Base-by-base conservation (phyloP, 345 rosid genomes). In the Eucalyptus marginata region DNA sequence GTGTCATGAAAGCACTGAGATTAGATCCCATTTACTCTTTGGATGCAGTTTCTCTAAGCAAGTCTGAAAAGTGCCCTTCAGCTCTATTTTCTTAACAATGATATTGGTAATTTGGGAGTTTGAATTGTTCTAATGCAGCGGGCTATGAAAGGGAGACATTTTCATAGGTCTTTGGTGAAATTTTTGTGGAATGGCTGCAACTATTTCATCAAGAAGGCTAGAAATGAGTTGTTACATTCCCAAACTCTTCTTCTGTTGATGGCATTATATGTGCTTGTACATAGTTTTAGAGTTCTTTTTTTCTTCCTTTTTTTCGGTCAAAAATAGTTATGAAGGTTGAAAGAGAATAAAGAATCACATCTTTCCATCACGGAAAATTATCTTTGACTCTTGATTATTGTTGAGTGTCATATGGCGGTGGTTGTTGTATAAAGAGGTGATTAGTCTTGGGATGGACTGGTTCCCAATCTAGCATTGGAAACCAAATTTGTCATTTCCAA, bases 261-360 rank as follows among this genome's bases (percentile, higher is more conserved):
- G 10, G 58, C 58, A 52, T 52, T 52, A 52, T 20, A 52, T 18
- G 13, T 58, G 64, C 64, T 58, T 25, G 13, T 58, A 25, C 64
- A 5, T 52, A 52, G 58, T 52, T 52, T 52, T 52, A 22, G 7
- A 52, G 58, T 0, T 16, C 6, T 49, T 13, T 2, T 50, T 15
- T 16, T 49, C 36, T 36, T 36, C 4, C 1, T 14, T 50, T 50
- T 15, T 6, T 50, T 1, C 0, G 10, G n/a, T 25, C 7, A 25
- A 58, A 27, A 24, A 27, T 27, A 59, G 66, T 59, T 6, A 3
- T 59, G 31, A 59, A 59, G 66, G 66, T 10, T 59, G 15, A 59
- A 59, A 27, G 68, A 59, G 31, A 0, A 59, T 59, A n/a, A 27
- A 27, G 68, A 56, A 10, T 58, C 29, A 11, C 0, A 25, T 58